Percentiles rank a stretch among this genome's conserved stretches.
Evolutionary conservation across 352 stramenopile genomes (phyloP).

Genomic region (Globisporangium cylindrosporum): DNA sequence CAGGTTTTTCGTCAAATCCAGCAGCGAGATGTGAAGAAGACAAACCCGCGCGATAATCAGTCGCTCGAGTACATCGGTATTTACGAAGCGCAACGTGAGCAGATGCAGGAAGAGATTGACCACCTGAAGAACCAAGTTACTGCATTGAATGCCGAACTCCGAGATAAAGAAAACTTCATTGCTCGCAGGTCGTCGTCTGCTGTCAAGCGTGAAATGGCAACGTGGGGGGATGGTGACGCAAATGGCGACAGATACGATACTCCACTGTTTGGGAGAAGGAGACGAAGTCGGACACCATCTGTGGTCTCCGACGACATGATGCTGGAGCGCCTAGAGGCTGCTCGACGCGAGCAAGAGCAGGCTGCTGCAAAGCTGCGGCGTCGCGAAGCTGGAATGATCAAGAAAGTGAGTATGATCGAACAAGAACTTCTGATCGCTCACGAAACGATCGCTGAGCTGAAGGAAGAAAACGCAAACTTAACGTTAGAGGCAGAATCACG

Average conservation of each 20-base stretch:
- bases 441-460: slow-evolving; percentile 65
- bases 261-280: neutral
- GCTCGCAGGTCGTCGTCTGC: slow-evolving; percentile 24
- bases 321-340: slow-evolving; percentile 69
- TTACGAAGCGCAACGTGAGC: slow-evolving; percentile 68
- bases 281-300: slow-evolving; percentile 11
- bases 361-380: slow-evolving; percentile 54
- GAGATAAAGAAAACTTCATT: slow-evolving; percentile 78
- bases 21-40: slow-evolving; percentile 55
- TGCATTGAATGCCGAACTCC: slow-evolving; percentile 63
- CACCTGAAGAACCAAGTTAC: slow-evolving; percentile 58
- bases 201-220: slow-evolving; percentile 11
- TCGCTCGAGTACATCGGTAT: slow-evolving; percentile 65
- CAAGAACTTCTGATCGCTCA: slow-evolving; percentile 57
- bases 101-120: slow-evolving; percentile 75
- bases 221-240: slow-evolving; percentile 19
- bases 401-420: slow-evolving; percentile 77
- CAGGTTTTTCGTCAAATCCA: slow-evolving; percentile 65
- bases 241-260: slow-evolving; percentile 16
- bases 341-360: slow-evolving; percentile 69
- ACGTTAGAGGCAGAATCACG: slow-evolving; percentile 70
- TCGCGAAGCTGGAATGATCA: slow-evolving; percentile 69
- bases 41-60: slow-evolving; percentile 58
- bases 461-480: slow-evolving; percentile 82
- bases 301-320: slow-evolving; percentile 65